These are phyloP conservation scores for Alternaria tenuissima DNA, from an alignment of 2,329 filamentous ascomycete species.

Conservation along the genomic window DNA sequence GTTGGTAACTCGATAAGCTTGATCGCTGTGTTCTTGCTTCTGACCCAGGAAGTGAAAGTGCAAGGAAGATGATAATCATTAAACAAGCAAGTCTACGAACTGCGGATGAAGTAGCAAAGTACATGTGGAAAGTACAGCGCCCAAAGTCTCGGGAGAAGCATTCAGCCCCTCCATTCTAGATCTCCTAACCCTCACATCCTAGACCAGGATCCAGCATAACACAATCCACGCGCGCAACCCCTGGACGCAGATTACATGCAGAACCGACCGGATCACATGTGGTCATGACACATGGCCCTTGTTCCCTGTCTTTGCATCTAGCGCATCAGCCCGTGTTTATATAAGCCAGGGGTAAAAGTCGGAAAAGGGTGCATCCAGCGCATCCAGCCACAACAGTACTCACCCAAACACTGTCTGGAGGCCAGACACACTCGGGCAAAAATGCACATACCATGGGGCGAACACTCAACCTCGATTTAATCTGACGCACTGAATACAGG, in stretches of 20 bases:
- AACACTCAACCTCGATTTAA: background rate
- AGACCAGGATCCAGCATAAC: background rate
- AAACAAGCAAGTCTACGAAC: background rate
- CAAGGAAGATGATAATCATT: background rate
- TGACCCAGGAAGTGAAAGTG: background rate
- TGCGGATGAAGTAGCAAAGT: too few relatives aligned
- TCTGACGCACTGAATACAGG: background rate
- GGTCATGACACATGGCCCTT: background rate
- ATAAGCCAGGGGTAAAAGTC: constrained; percentile 6
- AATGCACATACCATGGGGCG: background rate
- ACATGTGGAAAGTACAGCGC: constrained; percentile 2
- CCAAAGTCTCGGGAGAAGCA: background rate
- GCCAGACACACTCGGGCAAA: background rate
- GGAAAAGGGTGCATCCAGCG: background rate
- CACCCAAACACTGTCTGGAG: background rate
- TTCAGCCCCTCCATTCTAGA: constrained; percentile 5
- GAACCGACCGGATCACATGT: background rate
- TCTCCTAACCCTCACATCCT: background rate
- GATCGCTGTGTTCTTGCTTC: background rate
- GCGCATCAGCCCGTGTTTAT: background rate
- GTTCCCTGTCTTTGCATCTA: background rate
- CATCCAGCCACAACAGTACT: background rate
- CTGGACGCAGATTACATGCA: background rate
- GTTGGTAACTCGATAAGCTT: background rate
- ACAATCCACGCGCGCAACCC: background rate